Evolutionary conservation across 2,329 filamentous ascomycete species (phyloP).

Genomic region (Xylaria sp.): DNA sequence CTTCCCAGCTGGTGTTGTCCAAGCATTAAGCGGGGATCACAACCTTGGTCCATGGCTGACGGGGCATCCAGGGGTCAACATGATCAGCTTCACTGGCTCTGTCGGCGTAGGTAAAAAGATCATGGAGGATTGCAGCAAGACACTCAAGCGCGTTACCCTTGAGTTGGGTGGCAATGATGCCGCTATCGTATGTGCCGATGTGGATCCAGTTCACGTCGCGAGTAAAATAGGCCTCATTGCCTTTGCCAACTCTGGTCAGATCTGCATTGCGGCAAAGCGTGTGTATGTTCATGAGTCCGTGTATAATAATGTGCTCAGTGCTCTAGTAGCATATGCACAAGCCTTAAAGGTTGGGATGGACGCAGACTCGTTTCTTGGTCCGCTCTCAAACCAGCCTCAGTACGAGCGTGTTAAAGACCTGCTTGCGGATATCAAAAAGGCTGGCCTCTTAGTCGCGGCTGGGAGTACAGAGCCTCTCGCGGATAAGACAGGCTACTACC

Average conservation of each 20-base stretch:
- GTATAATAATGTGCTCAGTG: not conserved
- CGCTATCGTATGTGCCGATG: slow-evolving; percentile 8
- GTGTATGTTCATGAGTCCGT: slow-evolving; percentile 11
- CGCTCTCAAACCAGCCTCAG: slow-evolving; percentile 41
- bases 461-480: slow-evolving; percentile 25
- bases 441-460: slow-evolving; percentile 43
- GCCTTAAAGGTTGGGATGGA: not conserved
- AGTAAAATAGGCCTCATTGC: slow-evolving; percentile 45
- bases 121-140: slow-evolving; percentile 54
- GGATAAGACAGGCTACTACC: slow-evolving; percentile 32
- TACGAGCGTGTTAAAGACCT: slow-evolving; percentile 43
- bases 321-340: not conserved
- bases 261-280: slow-evolving; percentile 8
- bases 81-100: not conserved
- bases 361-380: slow-evolving; percentile 27
- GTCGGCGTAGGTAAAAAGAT: slow-evolving; percentile 47
- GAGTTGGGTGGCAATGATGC: slow-evolving; percentile 20
- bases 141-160: slow-evolving; percentile 5
- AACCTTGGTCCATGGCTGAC: not conserved
- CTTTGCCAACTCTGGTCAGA: slow-evolving; percentile 4
- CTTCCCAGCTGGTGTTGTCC: slow-evolving; percentile 51
- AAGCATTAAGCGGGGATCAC: slow-evolving; percentile 1
- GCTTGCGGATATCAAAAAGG: slow-evolving; percentile 44
- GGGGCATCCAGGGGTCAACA: not conserved
- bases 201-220: slow-evolving; percentile 28